Percentiles rank a stretch among this genome's conserved stretches.
phyloP scores from a whole-genome alignment of 2,329 filamentous ascomycete species.

The Botrytis squamosa region DNA sequence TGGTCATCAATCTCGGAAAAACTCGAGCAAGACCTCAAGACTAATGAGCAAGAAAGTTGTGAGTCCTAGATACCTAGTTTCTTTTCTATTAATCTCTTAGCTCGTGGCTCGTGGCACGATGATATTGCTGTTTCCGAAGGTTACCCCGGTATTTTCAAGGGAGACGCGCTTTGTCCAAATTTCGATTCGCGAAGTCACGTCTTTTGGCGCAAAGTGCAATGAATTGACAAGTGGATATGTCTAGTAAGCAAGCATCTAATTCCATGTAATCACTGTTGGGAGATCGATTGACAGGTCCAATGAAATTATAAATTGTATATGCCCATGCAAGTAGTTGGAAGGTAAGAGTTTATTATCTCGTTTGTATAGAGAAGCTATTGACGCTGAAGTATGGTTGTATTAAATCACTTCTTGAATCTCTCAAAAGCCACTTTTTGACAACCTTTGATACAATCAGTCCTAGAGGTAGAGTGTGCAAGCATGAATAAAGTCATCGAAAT shows the following conservation, averaged over 20 bases:
- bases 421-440: background rate
- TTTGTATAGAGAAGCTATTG: background rate
- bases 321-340: background rate
- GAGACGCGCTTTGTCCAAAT: constrained; percentile 9
- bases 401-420: background rate
- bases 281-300: background rate
- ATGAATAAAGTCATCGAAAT: constrained; percentile 8
- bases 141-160: background rate
- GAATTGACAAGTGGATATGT: background rate
- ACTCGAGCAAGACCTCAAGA: background rate
- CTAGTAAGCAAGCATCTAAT: background rate
- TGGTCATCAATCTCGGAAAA: background rate
- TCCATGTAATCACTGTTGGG: background rate
- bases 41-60: background rate
- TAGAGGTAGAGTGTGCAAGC: background rate
- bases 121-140: background rate
- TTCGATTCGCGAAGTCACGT: constrained; percentile 18
- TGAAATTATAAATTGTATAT: too few relatives aligned
- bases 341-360: background rate
- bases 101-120: background rate
- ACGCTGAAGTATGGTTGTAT: background rate
- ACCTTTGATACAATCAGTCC: background rate
- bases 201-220: constrained; percentile 18
- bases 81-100: background rate
- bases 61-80: background rate